Conservation (phyloP, 345 rosid species). For the Brassica carinata region DNA sequence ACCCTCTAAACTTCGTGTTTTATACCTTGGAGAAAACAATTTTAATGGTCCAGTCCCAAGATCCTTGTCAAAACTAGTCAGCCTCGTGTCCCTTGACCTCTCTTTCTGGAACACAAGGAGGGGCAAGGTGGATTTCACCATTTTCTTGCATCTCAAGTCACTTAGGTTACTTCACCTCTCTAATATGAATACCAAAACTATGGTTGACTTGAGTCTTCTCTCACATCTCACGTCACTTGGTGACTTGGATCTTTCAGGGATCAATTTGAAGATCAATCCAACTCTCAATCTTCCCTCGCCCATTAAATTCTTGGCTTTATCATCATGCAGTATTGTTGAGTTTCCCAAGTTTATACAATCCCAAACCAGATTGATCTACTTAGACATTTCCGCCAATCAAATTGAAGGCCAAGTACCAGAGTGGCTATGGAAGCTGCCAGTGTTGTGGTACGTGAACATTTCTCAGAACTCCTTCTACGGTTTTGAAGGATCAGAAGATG, state of each 20-base stretch:
- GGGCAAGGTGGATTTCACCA: background rate
- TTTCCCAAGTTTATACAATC: constrained; percentile 34
- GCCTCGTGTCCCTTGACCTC: background rate
- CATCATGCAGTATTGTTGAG: constrained; percentile 11
- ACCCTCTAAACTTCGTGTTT: background rate
- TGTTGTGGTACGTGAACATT: background rate
- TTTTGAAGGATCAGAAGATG: background rate
- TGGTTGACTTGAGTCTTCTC: background rate
- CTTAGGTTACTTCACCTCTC: background rate
- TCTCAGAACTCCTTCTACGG: background rate
- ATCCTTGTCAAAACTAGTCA: background rate
- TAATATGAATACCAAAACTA: background rate
- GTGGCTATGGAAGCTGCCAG: background rate
- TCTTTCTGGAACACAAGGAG: background rate
- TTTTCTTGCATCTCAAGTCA: background rate
- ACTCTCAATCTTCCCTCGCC: background rate
- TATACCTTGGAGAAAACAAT: background rate
- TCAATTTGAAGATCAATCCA: background rate
- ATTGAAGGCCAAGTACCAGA: background rate
- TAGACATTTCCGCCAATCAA: background rate
- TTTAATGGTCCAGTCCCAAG: background rate
- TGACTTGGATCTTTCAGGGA: background rate
- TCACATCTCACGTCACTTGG: background rate
- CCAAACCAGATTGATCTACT: background rate
- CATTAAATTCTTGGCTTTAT: background rate